phyloP scores from a whole-genome alignment of 2,329 filamentous ascomycete genomes.

The Colletotrichum sublineola region DNA sequence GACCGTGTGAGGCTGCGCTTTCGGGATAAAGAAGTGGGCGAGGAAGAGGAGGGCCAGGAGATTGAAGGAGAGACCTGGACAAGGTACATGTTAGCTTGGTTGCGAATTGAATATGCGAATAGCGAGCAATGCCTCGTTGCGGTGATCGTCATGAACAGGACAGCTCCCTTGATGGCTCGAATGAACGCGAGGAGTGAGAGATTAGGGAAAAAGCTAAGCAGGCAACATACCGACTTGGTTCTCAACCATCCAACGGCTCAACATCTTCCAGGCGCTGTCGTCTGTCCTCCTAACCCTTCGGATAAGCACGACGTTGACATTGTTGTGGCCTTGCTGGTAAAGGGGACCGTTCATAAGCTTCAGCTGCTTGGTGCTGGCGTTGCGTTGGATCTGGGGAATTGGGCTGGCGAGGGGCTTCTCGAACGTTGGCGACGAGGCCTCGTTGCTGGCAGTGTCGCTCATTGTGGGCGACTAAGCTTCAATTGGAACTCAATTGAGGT shows the following conservation, averaged over 20 bases:
- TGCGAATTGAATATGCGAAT: neutral
- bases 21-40: slow-evolving; percentile 85
- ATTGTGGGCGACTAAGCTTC: slow-evolving; percentile 33
- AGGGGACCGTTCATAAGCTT: slow-evolving; percentile 67
- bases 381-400: slow-evolving; percentile 30
- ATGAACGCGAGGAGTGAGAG: slow-evolving; percentile 4
- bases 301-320: slow-evolving; percentile 65
- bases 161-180: slow-evolving; percentile 22
- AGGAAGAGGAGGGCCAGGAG: slow-evolving; percentile 86
- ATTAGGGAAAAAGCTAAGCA: neutral
- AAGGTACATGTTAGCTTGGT: slow-evolving; percentile 44
- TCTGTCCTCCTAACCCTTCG: slow-evolving; percentile 72
- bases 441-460: slow-evolving; percentile 36
- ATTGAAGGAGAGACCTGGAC: slow-evolving; percentile 82
- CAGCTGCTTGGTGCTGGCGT: slow-evolving; percentile 42
- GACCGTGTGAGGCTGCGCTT: slow-evolving; percentile 80
- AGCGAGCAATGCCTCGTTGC: neutral
- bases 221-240: slow-evolving; percentile 81
- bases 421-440: slow-evolving; percentile 30
- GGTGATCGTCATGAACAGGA: neutral
- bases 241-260: slow-evolving; percentile 78
- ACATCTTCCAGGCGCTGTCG: slow-evolving; percentile 70
- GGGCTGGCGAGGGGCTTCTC: slow-evolving; percentile 26
- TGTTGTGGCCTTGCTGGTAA: slow-evolving; percentile 66
- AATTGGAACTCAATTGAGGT: slow-evolving; percentile 36